phyloP scores from a whole-genome alignment of 2,329 filamentous ascomycete species.

The Claviceps sp. region DNA sequence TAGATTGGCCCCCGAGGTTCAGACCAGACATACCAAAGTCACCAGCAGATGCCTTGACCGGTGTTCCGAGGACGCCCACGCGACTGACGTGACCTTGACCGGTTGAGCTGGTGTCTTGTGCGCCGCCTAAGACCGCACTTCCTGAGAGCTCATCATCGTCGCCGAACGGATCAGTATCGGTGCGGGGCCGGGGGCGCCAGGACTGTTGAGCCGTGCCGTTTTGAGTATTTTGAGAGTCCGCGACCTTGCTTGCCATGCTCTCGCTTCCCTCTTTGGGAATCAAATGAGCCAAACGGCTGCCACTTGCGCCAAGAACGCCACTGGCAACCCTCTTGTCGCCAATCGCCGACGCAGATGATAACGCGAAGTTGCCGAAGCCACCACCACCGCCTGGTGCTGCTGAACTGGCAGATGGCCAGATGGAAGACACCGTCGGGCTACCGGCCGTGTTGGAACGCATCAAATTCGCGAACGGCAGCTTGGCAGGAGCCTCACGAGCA shows the following conservation, averaged over 20 bases:
- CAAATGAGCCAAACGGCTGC: conserved; percentile 76
- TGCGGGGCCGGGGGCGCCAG: conserved; percentile 48
- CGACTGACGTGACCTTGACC: conserved; percentile 18
- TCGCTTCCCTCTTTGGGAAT: conserved; percentile 68
- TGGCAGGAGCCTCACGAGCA: conserved; percentile 18
- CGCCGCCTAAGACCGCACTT: conserved; percentile 61
- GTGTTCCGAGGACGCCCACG: conserved; percentile 36
- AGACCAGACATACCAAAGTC: conserved; percentile 52
- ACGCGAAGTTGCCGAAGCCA: conserved; percentile 81
- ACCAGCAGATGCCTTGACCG: conserved; percentile 37
- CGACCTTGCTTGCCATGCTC: conserved; percentile 38
- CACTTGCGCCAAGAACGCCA: conserved; percentile 53
- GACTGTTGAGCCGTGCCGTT: conserved; percentile 27
- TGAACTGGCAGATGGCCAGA: conserved; percentile 35
- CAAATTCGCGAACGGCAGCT: conserved; percentile 30
- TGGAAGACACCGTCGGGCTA: conserved; percentile 30
- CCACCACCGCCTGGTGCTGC: conserved; percentile 57
- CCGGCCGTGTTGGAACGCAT: conserved; percentile 42
- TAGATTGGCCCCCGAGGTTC: conserved; percentile 42
- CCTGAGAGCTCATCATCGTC: conserved; percentile 50
- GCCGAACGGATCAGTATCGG: conserved; percentile 67
- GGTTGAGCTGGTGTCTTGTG: conserved; percentile 49
- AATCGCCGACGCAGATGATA: conserved; percentile 42
- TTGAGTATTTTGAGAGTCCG: conserved; percentile 31
- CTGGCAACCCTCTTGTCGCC: conserved; percentile 64